Percentiles rank a stretch among this genome's conserved stretches.
These are phyloP conservation scores for Daldinia vernicosa DNA, from an alignment of 495 filamentous ascomycete species.

Conservation along the genomic window DNA sequence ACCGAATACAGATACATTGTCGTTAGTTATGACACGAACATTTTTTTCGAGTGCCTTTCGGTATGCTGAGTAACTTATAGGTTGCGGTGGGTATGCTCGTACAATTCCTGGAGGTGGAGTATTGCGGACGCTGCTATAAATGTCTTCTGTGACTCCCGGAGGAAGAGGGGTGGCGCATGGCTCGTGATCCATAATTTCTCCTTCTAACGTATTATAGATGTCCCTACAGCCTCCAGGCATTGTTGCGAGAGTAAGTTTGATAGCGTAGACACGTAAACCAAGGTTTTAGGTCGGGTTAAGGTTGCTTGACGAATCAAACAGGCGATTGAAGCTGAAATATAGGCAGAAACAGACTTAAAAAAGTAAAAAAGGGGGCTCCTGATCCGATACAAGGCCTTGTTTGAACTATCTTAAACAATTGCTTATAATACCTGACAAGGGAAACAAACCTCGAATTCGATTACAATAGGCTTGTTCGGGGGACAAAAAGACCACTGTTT, in stretches of 20 bases:
- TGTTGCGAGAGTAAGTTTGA: not conserved
- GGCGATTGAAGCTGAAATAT: not conserved
- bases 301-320: not conserved
- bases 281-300: not conserved
- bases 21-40: slow-evolving; percentile 54
- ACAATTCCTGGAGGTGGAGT: not conserved
- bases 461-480: not conserved
- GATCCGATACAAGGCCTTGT: not conserved
- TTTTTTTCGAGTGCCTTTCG: not conserved
- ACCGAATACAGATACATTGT: slow-evolving; percentile 72
- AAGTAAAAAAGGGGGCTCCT: not conserved
- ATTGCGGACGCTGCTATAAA: not conserved
- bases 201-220: not conserved
- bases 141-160: not conserved
- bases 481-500: not conserved
- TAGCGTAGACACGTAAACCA: not conserved
- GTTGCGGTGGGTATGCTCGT: not conserved
- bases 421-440: not conserved
- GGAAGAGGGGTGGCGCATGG: not conserved
- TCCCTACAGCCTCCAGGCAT: not conserved
- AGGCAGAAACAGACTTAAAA: not conserved
- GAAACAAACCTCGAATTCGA: not conserved
- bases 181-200: not conserved
- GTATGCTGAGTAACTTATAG: not conserved
- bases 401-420: not conserved